Evolutionary conservation across 805 yeast species (phyloP).

Genomic region (Vanderwaltozyma yarrowii): DNA sequence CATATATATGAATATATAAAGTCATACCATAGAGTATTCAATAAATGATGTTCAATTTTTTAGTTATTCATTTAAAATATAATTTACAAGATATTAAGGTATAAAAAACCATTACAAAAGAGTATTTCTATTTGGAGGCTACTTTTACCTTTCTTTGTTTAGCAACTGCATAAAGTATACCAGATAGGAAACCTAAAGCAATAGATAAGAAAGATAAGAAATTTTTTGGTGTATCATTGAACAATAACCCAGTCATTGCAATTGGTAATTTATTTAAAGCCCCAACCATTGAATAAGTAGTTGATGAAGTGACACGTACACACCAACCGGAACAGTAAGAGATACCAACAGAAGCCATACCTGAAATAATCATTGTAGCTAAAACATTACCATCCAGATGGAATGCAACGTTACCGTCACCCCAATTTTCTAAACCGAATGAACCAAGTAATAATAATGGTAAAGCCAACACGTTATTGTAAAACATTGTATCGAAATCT

Average conservation of each 20-base stretch:
- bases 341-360: constrained; percentile 84
- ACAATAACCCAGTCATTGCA: constrained; percentile 81
- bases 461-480: constrained; percentile 83
- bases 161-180: constrained; percentile 85
- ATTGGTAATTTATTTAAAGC: constrained; percentile 93
- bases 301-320: constrained; percentile 91
- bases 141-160: constrained; percentile 64
- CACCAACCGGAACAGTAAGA: constrained; percentile 98
- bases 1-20: too few species aligned
- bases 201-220: constrained; percentile 80
- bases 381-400: constrained; percentile 68
- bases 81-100: too few species aligned
- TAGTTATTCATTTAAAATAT: too few species aligned
- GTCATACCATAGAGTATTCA: too few species aligned
- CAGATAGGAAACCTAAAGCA: constrained; percentile 81
- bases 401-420: constrained; percentile 51
- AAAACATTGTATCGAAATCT: constrained; percentile 92
- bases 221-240: constrained; percentile 86
- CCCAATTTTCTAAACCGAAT: constrained; percentile 79
- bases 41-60: too few species aligned
- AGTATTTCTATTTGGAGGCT: too few species aligned
- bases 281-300: constrained; percentile 97
- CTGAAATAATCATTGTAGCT: constrained; percentile 74
- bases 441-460: constrained; percentile 73
- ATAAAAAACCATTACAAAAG: too few species aligned